Base-by-base conservation (phyloP, 2,329 filamentous ascomycete genomes). In the Beauveria caledonica region DNA sequence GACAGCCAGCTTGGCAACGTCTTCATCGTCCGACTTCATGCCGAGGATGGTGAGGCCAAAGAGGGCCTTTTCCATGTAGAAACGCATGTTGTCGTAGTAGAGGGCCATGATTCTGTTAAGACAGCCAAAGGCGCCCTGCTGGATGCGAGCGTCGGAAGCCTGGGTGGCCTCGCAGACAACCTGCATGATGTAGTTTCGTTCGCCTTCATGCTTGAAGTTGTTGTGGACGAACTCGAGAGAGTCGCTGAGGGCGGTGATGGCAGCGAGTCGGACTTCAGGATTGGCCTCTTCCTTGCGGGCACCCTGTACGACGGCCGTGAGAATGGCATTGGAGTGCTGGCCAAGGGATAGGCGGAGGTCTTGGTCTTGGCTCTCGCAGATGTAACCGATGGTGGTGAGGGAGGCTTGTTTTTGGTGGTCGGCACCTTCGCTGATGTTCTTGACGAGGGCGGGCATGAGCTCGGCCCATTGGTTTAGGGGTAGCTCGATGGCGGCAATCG, bases 181-280 rank as follows among this genome's bases (percentile, higher is more conserved):
- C 80, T 99, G 94, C 94, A 99, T 99, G 72, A 99, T 99, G 80
- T 97, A 99, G 80, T 99, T 99, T 67, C 94, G 88, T 82, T 99
- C 94, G 69, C 93, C 94, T 77, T 99, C 94, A 70, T 97, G 94
- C 77, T 97, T 95, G 76, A 99, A 99, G 79, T 99, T 99, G 77
- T 91, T 95, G 66, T 92, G 86, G 62, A 99, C 93, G 71, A 99
- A 99, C 76, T 99, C 94, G 62, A 97, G 87, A 44, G 93, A 97
- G 76, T 99, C 94, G 68, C 92, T 90, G 49, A 99, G 87, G 50
- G 94, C 94, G 54, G 90, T 90, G 72, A 99, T 94, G 71, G 94
- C 94, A 57, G 94, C 91, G 67, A 92, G 84, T 66, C 94, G 90
- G 63, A 99, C 92, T 71, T 99, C 93, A 67, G 79, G 75, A 78